Conservation (phyloP, 768 basidiomycete species). For the Pleurotus djamor region DNA sequence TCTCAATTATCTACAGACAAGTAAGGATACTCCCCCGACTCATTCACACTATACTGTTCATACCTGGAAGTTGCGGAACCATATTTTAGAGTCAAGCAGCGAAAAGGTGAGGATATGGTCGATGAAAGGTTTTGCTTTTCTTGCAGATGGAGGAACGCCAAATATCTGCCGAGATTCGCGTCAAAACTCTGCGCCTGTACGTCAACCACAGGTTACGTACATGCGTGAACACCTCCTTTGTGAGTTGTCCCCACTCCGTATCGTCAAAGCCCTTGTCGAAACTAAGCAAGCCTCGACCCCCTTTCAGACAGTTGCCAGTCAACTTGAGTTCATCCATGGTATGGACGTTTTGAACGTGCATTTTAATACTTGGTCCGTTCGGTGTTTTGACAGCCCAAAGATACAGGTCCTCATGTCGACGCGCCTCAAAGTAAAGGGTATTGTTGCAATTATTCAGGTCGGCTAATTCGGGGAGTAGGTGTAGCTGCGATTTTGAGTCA, state of each 20-base stretch:
- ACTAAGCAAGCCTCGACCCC: conserved; percentile 86
- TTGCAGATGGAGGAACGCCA: conserved; percentile 87
- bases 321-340: conserved; percentile 99
- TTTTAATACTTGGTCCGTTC: conserved; percentile 95
- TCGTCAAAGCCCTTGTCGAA: conserved; percentile 92
- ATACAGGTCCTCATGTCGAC: conserved; percentile 94
- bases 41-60: conserved; percentile 13
- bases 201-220: conserved; percentile 40
- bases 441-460: conserved; percentile 99
- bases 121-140: conserved; percentile 94
- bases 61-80: conserved; percentile 99
- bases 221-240: conserved; percentile 94
- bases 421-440: conserved; percentile 94
- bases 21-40: neutral
- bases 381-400: conserved; percentile 97
- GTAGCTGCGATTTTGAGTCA: conserved; percentile 92
- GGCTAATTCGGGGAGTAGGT: conserved; percentile 92
- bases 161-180: conserved; percentile 65
- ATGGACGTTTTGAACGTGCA: conserved; percentile 98
- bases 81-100: conserved; percentile 92
- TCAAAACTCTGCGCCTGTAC: neutral
- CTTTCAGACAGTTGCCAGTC: conserved; percentile 98
- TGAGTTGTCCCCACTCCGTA: conserved; percentile 80
- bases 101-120: conserved; percentile 98
- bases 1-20: conserved; percentile 77